A percentile compares a stretch with the other conserved stretches of the same genome.
phyloP scores from a whole-genome alignment of 257 asterid species.

The Nicotiana benthamiana region DNA sequence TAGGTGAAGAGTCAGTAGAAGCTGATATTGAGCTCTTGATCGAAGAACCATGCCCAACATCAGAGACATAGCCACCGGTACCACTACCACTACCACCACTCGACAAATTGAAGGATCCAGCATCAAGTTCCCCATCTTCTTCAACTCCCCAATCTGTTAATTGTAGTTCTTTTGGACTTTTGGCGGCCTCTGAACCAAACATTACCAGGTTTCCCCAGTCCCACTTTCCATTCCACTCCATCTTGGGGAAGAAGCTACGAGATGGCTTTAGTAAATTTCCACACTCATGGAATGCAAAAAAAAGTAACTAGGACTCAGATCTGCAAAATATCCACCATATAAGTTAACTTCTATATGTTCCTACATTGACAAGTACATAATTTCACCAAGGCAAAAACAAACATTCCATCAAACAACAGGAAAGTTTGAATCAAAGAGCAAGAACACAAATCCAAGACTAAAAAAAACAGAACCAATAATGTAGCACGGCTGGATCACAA shows the following conservation, averaged over 20 bases:
- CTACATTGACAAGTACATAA: neutral
- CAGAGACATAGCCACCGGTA: constrained; percentile 54
- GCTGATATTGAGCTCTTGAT: constrained; percentile 77
- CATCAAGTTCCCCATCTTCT: constrained; percentile 58
- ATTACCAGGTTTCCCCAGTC: constrained; percentile 57
- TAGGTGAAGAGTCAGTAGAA: constrained; percentile 59
- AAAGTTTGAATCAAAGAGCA: neutral
- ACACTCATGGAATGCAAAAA: constrained; percentile 20
- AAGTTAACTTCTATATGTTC: neutral
- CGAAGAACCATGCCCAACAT: constrained; percentile 60
- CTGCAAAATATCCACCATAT: constrained; percentile 12
- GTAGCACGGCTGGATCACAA: neutral
- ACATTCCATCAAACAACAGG: neutral
- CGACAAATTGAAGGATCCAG: constrained; percentile 57
- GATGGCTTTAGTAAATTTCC: constrained; percentile 18
- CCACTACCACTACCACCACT: constrained; percentile 39
- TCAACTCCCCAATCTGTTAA: constrained; percentile 58
- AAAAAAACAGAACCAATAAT: neutral
- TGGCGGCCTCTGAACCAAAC: constrained; percentile 45
- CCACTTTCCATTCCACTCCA: constrained; percentile 79
- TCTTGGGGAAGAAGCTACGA: constrained; percentile 32
- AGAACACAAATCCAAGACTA: neutral
- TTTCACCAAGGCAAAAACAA: neutral
- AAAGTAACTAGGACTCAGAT: constrained; percentile 20
- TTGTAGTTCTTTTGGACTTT: constrained; percentile 54